Evolutionary conservation across 345 rosid genomes (phyloP).

Genomic region (Salix suchowensis): DNA sequence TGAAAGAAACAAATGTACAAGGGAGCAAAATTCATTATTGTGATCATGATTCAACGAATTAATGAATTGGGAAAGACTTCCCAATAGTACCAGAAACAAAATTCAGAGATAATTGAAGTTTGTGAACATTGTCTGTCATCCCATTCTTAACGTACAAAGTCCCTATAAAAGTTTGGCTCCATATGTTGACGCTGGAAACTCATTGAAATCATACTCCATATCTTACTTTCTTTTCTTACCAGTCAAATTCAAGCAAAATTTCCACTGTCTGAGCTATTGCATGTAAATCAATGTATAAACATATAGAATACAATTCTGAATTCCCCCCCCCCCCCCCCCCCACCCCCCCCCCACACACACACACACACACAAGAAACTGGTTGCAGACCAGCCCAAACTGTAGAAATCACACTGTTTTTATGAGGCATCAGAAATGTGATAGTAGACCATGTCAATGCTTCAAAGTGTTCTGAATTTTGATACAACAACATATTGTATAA

Average conservation of each 20-base stretch:
- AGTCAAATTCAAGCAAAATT: too few relatives aligned
- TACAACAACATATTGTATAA: neutral
- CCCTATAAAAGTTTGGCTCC: neutral
- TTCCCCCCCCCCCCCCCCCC: neutral
- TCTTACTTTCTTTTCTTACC: too few relatives aligned
- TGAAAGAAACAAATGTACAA: constrained; percentile 25
- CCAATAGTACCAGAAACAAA: neutral
- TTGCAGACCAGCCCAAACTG: too few relatives aligned
- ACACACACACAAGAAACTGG: neutral
- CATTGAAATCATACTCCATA: neutral
- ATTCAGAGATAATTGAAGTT: neutral
- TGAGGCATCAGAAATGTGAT: neutral
- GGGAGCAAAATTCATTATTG: neutral
- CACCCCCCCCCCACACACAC: neutral
- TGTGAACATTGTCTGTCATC: neutral
- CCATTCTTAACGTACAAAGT: neutral
- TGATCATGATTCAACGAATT: neutral
- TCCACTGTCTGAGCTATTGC: too few relatives aligned
- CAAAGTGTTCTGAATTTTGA: neutral
- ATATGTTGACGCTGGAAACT: neutral
- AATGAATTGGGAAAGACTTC: neutral
- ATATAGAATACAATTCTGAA: neutral
- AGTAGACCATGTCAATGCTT: neutral
- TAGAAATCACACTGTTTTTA: neutral
- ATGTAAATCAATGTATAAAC: neutral